Evolutionary conservation across 2,329 filamentous ascomycete species (phyloP).

Genomic region (Venturiaceae sp.): DNA sequence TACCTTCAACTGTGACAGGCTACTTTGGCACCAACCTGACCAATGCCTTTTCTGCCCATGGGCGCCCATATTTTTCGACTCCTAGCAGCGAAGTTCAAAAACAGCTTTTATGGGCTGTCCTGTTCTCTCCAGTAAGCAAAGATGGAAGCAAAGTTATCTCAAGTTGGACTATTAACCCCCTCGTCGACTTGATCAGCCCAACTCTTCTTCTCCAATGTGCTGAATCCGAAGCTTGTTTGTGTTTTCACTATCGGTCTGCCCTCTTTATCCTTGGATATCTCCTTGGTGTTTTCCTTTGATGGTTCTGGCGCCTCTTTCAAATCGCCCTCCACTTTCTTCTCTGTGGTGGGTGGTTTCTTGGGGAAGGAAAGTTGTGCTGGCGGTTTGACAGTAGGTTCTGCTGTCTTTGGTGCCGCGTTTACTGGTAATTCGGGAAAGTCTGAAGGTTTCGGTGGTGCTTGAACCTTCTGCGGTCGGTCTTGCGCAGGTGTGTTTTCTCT

Average conservation of each 20-base stretch:
- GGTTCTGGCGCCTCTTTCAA: not conserved
- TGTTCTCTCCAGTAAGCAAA: not conserved
- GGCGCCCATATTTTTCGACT: too few species aligned
- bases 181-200: conserved; percentile 37
- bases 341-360: not conserved
- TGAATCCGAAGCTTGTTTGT: conserved; percentile 10
- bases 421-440: conserved; percentile 37
- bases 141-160: not conserved
- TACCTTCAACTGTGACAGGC: too few species aligned
- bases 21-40: too few species aligned
- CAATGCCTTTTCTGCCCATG: too few species aligned
- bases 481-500: conserved; percentile 9
- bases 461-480: conserved; percentile 11
- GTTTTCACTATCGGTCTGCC: conserved; percentile 18
- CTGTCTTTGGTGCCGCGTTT: conserved; percentile 8
- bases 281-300: conserved; percentile 8
- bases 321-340: not conserved
- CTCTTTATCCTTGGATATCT: conserved; percentile 11
- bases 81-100: too few species aligned
- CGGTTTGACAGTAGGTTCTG: conserved; percentile 1
- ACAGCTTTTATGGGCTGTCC: too few species aligned
- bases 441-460: conserved; percentile 24
- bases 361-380: conserved; percentile 9
- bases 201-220: conserved; percentile 21
- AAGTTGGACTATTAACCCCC: not conserved